Percentiles rank a stretch among this genome's conserved stretches.
Conservation (phyloP, 805 yeast species). For the Nematodospora valgi region DNA sequence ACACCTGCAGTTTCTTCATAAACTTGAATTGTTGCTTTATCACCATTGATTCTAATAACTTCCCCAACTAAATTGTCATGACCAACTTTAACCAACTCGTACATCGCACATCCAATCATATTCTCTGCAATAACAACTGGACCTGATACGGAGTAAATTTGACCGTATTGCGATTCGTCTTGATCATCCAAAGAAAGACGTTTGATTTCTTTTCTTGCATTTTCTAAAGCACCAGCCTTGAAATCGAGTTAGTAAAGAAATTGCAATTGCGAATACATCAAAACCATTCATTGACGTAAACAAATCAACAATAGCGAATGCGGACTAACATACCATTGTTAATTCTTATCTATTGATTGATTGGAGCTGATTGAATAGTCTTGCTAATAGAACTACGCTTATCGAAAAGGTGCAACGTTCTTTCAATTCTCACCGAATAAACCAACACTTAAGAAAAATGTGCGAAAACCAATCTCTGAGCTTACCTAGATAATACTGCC, state of each 20-base stretch:
- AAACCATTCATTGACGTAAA: no score
- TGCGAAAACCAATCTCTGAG: no score
- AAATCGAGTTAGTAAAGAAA: slow-evolving; percentile 1
- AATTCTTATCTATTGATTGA: slow-evolving; percentile 1
- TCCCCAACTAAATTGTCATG: slow-evolving; percentile 97
- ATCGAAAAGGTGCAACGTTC: no score
- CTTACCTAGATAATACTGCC: background rate
- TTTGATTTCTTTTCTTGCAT: slow-evolving; percentile 90
- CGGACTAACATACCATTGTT: slow-evolving; percentile 7
- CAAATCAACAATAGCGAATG: no score
- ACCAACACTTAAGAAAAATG: no score
- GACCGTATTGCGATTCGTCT: slow-evolving; percentile 79
- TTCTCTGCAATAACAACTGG: slow-evolving; percentile 97
- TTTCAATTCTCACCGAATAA: no score
- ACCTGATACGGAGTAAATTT: slow-evolving; percentile 92
- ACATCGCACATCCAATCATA: slow-evolving; percentile 99
- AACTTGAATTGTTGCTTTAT: slow-evolving; percentile 97
- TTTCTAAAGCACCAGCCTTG: slow-evolving; percentile 94
- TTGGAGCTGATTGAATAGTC: no score
- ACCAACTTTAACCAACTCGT: slow-evolving; percentile 97
- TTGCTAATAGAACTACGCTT: no score
- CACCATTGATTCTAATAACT: slow-evolving; percentile 94
- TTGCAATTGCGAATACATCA: background rate
- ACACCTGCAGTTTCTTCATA: slow-evolving; percentile 99
- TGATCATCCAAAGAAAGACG: slow-evolving; percentile 73